Base-by-base conservation (phyloP, 1,284 basidiomycete genomes). In the Ceratobasidium theobromae region DNA sequence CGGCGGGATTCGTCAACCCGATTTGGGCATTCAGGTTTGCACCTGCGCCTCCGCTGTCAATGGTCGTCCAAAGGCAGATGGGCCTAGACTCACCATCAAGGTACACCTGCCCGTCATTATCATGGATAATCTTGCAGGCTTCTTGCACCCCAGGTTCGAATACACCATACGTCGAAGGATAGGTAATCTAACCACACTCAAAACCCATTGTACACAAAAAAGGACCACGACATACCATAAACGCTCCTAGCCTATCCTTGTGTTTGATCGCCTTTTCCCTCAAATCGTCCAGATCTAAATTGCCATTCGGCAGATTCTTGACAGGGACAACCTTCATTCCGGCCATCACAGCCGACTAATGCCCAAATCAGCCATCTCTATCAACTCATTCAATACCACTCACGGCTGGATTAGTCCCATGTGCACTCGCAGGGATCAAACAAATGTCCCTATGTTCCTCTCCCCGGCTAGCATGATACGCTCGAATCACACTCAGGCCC, bases 1-100 rank as follows among this genome's bases (percentile, higher is more conserved):
- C 88, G 3, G 91, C 93, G n/a, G 96, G 94, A 75, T 94, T 95
- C 23, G 96, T 98, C 65, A 98, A 76, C 27, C 96, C 96, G 70
- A 99, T 87, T 75, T 98, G 93, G 28, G 95, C 95, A 76, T 99
- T 98, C 72, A 98, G 81, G 76, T 99, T 98, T 62, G 95, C 95
- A 72, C 86, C 84, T 83, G 64, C 8, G 41, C 32, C 53, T 18
- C 14, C 12, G 28, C 32, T 54, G 27, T 55, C 28, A 53, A 38
- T 12, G 51, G 27, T 30, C 14, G 14, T 55, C 27, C 18, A 27
- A 28, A 49, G 11, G 43, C 21, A 2, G 23, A 6, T 28, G 9
- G n/a, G 21, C n/a, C 28, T 35, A 6, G 25, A 70, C 74, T 66
- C 71, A 79, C 93, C 95, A 76, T 99, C 96, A 66, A 99, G 81